phyloP scores from a whole-genome alignment of 495 filamentous ascomycete genomes.

The Bacidia rubella region DNA sequence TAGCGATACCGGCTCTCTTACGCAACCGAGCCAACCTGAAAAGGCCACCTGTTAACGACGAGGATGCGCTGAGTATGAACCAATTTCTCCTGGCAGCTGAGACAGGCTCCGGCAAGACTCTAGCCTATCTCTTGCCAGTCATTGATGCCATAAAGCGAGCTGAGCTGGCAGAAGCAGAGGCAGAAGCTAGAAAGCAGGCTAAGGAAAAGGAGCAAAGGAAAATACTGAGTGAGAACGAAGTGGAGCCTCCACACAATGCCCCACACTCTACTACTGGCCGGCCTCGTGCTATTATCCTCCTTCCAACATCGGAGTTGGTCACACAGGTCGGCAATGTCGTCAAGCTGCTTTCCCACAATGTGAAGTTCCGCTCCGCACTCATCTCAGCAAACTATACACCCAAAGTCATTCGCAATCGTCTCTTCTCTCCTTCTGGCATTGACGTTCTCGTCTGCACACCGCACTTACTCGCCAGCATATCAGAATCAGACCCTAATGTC shows the following conservation, averaged over 20 bases:
- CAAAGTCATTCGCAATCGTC: slow-evolving; percentile 68
- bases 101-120: slow-evolving; percentile 91
- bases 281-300: slow-evolving; percentile 70
- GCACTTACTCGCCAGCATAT: slow-evolving; percentile 74
- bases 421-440: slow-evolving; percentile 70
- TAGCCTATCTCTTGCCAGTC: slow-evolving; percentile 75
- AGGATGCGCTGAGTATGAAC: slow-evolving; percentile 25
- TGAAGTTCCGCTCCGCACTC: slow-evolving; percentile 67
- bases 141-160: slow-evolving; percentile 71
- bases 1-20: slow-evolving; percentile 72
- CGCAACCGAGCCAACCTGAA: slow-evolving; percentile 28
- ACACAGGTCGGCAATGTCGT: slow-evolving; percentile 65
- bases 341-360: slow-evolving; percentile 66
- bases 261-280: slow-evolving; percentile 59
- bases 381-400: slow-evolving; percentile 65
- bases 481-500: slow-evolving; percentile 73
- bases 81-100: slow-evolving; percentile 87
- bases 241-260: slow-evolving; percentile 44
- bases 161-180: slow-evolving; percentile 49
- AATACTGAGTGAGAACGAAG: slow-evolving; percentile 30
- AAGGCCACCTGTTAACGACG: slow-evolving; percentile 15
- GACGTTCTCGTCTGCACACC: slow-evolving; percentile 83
- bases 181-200: too few species aligned
- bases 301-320: slow-evolving; percentile 94
- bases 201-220: slow-evolving; percentile 27